Conservation (phyloP, 2,329 filamentous ascomycete genomes). For the Dactylonectria macrodidyma region DNA sequence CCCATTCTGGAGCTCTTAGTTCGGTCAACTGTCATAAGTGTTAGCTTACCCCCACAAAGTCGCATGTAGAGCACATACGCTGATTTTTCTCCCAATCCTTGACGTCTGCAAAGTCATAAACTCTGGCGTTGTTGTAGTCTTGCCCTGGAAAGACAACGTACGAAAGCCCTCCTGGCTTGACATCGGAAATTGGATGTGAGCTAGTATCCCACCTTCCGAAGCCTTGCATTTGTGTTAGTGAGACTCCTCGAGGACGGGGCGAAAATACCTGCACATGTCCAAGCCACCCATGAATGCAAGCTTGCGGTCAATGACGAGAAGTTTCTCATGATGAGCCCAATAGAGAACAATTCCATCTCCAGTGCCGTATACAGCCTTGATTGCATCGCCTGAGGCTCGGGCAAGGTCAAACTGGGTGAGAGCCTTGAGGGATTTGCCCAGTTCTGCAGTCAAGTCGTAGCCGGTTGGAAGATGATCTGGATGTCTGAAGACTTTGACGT, state of each 20-base stretch:
- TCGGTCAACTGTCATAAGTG: constrained; percentile 72
- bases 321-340: constrained; percentile 95
- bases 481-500: constrained; percentile 91
- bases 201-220: constrained; percentile 93
- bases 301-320: constrained; percentile 84
- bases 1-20: constrained; percentile 88
- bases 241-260: accelerated
- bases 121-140: constrained; percentile 91
- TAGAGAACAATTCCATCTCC: constrained; percentile 86
- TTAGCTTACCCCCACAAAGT: not conserved
- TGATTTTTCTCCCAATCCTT: constrained; percentile 88
- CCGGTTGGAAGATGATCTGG: constrained; percentile 88
- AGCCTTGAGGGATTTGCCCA: constrained; percentile 73
- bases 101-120: constrained; percentile 86
- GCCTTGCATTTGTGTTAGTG: constrained; percentile 59
- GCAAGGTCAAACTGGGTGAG: constrained; percentile 69
- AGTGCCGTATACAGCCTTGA: constrained; percentile 87
- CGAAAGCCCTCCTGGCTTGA: constrained; percentile 83
- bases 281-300: constrained; percentile 93
- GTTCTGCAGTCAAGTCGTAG: constrained; percentile 76
- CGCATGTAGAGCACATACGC: constrained; percentile 54
- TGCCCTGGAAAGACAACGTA: constrained; percentile 88
- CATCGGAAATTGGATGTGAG: constrained; percentile 85
- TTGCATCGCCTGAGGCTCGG: constrained; percentile 78
- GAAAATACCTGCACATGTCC: constrained; percentile 75